Evolutionary conservation across 352 stramenopile genomes (phyloP), one percentile per base, ranked within the genome.

Genomic region (Globisporangium orthogonon): DNA sequence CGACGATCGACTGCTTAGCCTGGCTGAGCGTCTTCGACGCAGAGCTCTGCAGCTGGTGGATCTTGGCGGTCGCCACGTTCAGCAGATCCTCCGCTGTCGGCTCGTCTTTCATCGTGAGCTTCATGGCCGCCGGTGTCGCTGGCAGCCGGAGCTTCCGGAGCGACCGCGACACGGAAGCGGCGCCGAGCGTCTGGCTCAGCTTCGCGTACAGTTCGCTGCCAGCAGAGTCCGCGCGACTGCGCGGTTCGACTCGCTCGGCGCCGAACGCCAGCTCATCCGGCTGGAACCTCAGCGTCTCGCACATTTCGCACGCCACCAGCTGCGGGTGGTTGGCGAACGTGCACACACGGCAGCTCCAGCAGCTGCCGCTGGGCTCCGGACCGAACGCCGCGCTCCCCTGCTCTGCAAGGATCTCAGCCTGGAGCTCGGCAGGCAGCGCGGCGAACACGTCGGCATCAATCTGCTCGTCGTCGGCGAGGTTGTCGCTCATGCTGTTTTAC

Each of bases 281-380:
- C 35, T 72, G 43, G 2, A 74, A 51, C 23, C 67, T 78, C 7
- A 70, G 50, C 1, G 71, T 73, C 18, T 89, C 81, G 45, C 81
- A 91, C 53, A 94, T 84, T 62, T 94, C 81, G 52, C 78, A 91
- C 54, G 83, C 73, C 1, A 54, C 41, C 28, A 93, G 57, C 55
- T 89, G 55, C 3, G 76, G 71, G 39, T 94, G 85, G 62, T 94
- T 94, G 4, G 71, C 66, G 55, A 93, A 94, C 33, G 85, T 91
- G 50, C 85, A 94, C 60, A 87, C 80, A 48, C 70, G 70, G 49
- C 85, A 94, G 14, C 53, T 67, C 85, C 85, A 94, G 18, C 58
- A 58, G 45, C 31, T 39, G 18, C 48, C 43, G 7, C 18, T 40
- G 6, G 2, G 4, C 37, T 33, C 14, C 15, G 7, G 4, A 2